Evolutionary conservation across 495 filamentous ascomycete genomes (phyloP).

Genomic region (Lasiosphaeris hirsuta): DNA sequence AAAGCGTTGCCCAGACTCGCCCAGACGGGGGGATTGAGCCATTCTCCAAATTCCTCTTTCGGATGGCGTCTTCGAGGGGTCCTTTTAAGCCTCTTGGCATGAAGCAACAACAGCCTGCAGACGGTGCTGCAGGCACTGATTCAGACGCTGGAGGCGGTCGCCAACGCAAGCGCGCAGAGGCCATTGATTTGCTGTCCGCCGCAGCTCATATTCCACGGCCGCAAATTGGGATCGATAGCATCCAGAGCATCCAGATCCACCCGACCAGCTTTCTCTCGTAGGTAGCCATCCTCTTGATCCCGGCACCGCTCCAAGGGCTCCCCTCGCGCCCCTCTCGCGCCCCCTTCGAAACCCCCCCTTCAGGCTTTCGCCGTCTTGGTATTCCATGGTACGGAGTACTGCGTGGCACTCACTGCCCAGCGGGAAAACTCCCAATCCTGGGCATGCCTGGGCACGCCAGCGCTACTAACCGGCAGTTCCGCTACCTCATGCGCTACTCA

Average conservation of each 20-base stretch:
- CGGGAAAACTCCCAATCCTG: too few species aligned
- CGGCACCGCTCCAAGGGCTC: not conserved
- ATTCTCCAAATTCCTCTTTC: not conserved
- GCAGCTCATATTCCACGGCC: not conserved
- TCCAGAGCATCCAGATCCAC: not conserved
- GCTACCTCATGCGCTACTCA: too few species aligned
- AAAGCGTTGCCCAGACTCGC: not conserved
- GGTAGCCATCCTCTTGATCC: not conserved
- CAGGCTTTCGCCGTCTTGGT: too few species aligned
- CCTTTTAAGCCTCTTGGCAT: too few species aligned
- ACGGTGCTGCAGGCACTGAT: too few species aligned
- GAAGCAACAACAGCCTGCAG: too few species aligned
- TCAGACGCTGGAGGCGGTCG: not conserved
- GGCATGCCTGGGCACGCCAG: too few species aligned
- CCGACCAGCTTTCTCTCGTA: too few species aligned
- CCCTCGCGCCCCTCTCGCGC: not conserved
- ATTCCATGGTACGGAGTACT: not conserved
- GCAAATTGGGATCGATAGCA: constrained; percentile 17
- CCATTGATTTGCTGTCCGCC: constrained; percentile 8
- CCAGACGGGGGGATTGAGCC: not conserved
- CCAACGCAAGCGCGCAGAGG: not conserved
- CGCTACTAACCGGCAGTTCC: too few species aligned
- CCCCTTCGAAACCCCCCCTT: too few species aligned
- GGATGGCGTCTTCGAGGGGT: not conserved
- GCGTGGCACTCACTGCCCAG: not conserved